Percentiles rank a stretch among this genome's conserved stretches.
These are phyloP conservation scores for Syzygium jambos DNA, from an alignment of 345 rosid species.

Conservation along the genomic window DNA sequence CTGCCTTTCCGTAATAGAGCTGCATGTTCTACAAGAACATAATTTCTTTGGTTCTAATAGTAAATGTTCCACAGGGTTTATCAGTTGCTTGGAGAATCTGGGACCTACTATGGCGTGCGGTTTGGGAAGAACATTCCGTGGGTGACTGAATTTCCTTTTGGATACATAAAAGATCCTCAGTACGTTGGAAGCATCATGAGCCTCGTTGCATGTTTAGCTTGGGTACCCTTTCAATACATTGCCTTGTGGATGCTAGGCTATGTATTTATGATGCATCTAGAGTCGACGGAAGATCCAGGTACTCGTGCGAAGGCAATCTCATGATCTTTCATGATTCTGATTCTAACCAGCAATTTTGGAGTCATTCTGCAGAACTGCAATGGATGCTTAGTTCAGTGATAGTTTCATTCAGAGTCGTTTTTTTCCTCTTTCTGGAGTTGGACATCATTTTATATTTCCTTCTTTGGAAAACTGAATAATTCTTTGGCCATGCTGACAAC, in stretches of 20 bases:
- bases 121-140: conserved; percentile 76
- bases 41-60: not conserved
- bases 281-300: conserved; percentile 57
- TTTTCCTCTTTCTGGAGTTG: not conserved
- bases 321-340: conserved; percentile 12
- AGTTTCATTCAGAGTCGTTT: not conserved
- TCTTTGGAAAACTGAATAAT: not conserved
- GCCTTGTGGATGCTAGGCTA: conserved; percentile 72
- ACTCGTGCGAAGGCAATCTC: conserved; percentile 57
- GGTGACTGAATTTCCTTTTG: conserved; percentile 90
- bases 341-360: conserved; percentile 3
- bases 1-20: not conserved
- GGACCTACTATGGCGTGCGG: conserved; percentile 82
- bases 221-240: conserved; percentile 83
- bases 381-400: not conserved
- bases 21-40: not conserved
- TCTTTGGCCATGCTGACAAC: not conserved
- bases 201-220: conserved; percentile 59
- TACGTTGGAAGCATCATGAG: conserved; percentile 84
- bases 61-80: conserved; percentile 49
- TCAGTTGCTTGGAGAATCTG: conserved; percentile 85
- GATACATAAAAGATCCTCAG: conserved; percentile 82
- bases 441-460: not conserved
- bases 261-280: conserved; percentile 52
- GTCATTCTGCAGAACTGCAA: not conserved